These are phyloP conservation scores for Neurospora sp. DNA, from an alignment of 495 filamentous ascomycete genomes.

Conservation along the genomic window DNA sequence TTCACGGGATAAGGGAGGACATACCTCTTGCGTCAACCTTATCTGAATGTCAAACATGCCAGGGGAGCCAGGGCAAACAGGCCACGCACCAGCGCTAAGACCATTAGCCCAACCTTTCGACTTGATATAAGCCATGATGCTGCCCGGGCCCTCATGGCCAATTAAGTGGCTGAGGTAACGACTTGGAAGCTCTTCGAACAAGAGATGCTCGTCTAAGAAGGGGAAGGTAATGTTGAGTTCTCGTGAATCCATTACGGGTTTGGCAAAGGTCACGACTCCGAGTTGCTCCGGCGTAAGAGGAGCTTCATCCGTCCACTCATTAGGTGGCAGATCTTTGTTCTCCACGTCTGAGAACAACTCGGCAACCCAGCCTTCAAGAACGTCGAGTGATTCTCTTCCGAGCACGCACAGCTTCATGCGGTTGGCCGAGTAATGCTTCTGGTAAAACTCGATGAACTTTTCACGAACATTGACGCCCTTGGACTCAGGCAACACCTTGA, in stretches of 20 bases:
- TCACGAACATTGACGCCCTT: conserved; percentile 79
- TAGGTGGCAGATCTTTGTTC: conserved; percentile 77
- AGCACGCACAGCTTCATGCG: conserved; percentile 91
- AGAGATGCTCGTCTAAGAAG: conserved; percentile 75
- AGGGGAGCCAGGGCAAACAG: conserved; percentile 72
- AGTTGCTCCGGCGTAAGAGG: conserved; percentile 60
- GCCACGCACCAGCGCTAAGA: conserved; percentile 65
- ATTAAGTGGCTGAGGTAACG: conserved; percentile 90
- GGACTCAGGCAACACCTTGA: conserved; percentile 75
- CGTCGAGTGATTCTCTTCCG: conserved; percentile 80
- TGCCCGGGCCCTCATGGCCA: conserved; percentile 93
- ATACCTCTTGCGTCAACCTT: conserved; percentile 73
- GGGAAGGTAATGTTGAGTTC: conserved; percentile 81
- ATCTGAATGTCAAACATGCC: conserved; percentile 70
- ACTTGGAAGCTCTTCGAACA: conserved; percentile 77
- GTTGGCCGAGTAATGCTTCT: conserved; percentile 89
- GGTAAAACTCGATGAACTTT: conserved; percentile 91
- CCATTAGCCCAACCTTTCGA: conserved; percentile 92
- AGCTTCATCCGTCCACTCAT: conserved; percentile 67
- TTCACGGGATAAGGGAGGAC: neutral
- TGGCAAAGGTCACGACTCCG: conserved; percentile 78
- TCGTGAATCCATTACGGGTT: conserved; percentile 90
- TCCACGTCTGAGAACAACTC: conserved; percentile 76
- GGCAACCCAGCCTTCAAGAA: conserved; percentile 76
- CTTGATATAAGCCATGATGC: conserved; percentile 91